Evolutionary conservation across 352 stramenopile genomes (phyloP), one percentile per base, ranked within the genome.

Genomic region (Albugo candida): DNA sequence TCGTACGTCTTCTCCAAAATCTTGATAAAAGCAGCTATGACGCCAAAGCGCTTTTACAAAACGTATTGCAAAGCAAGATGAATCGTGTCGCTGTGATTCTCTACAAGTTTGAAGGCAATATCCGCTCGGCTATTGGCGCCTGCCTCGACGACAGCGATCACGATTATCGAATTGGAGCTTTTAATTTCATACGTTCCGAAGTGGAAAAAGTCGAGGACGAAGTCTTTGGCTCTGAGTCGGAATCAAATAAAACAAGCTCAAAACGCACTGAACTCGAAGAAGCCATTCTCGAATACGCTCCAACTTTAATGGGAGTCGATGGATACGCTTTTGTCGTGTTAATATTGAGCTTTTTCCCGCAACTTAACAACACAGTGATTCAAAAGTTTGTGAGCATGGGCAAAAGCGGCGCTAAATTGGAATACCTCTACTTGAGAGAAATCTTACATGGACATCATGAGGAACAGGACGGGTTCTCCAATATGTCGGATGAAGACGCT

Each of bases 241-340:
- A 56, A 64, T 52, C 47, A 43, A 41, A 44, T 27, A 41, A 54
- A 60, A 16, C 51, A 55, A 63, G 51, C 21, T 21, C 16, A 16
- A 50, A 34, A 19, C 72, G 67, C 10, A 83, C 78, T 51, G 53
- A 70, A 19, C 80, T 91, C 34, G 77, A 91, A 56, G 65, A 83
- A 11, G 77, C 75, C n/a, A 59, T 91, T 37, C 56, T 91, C 12
- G 65, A 53, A 14, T 73, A 91, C 49, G 70, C 74, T 1, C 67
- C 71, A 11, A 66, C 76, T 20, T 61, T 96, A 5, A 75, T 97
- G 55, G 77, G 87, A 42, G 76, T 92, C 8, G 84, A 97, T 49
- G 65, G 70, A 31, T 82, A 86, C 47, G 64, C 80, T 16, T 89
- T 93, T 38, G 71, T 96, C 42, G 75, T 82, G n/a, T 51, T 88